phyloP scores from a whole-genome alignment of 2,329 filamentous ascomycete genomes.

The Verticillium dahliae region DNA sequence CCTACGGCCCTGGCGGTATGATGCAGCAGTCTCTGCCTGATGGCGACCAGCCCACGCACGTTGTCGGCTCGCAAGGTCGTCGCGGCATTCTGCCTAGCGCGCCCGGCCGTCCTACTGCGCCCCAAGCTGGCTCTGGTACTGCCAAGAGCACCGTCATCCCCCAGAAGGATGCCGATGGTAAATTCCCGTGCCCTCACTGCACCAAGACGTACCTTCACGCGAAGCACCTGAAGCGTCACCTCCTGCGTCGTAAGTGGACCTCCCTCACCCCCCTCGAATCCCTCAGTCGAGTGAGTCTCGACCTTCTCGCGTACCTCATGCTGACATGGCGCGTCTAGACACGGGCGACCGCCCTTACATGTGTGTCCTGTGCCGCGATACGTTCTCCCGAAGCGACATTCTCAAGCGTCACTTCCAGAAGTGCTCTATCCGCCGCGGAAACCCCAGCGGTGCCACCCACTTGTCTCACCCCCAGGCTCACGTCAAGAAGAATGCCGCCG shows the following conservation, averaged over 20 bases:
- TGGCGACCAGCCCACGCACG: slow-evolving; percentile 70
- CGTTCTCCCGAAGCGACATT: slow-evolving; percentile 95
- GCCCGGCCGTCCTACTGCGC: slow-evolving; percentile 74
- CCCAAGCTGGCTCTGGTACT: slow-evolving; percentile 59
- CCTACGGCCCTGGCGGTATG: slow-evolving; percentile 51
- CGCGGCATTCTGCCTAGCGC: slow-evolving; percentile 88
- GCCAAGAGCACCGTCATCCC: slow-evolving; percentile 80
- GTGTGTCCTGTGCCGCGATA: slow-evolving; percentile 96
- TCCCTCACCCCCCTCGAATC: slow-evolving; percentile 4
- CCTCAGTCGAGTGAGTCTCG: background rate
- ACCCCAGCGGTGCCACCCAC: slow-evolving; percentile 91
- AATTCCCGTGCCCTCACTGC: slow-evolving; percentile 96
- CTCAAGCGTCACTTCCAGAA: slow-evolving; percentile 99
- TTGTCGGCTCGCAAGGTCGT: slow-evolving; percentile 89
- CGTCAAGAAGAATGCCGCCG: slow-evolving; percentile 67
- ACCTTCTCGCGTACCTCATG: background rate
- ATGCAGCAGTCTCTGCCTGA: slow-evolving; percentile 52
- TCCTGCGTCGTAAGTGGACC: slow-evolving; percentile 78
- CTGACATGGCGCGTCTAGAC: slow-evolving; percentile 46
- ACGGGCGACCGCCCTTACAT: slow-evolving; percentile 97
- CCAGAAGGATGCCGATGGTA: slow-evolving; percentile 93
- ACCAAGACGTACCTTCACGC: slow-evolving; percentile 97
- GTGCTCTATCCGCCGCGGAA: slow-evolving; percentile 92
- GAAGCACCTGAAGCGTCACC: slow-evolving; percentile 94
- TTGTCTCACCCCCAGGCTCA: slow-evolving; percentile 88